phyloP scores from a whole-genome alignment of 1,139 yeast species.

The Barnettozyma hawaiiensis region DNA sequence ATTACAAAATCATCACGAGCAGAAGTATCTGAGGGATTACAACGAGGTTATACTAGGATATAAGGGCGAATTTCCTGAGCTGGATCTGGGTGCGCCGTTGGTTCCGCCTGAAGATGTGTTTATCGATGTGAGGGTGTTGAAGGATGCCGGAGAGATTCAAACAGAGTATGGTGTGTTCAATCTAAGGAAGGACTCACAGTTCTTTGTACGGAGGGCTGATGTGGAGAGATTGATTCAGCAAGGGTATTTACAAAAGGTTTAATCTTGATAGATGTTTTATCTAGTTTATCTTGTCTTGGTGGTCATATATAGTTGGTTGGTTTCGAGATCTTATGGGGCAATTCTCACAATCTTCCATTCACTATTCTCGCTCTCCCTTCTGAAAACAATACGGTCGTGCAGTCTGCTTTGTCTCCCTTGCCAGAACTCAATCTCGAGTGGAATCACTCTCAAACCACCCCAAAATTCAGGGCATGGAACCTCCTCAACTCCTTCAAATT shows the following conservation, averaged over 20 bases:
- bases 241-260: slow-evolving; percentile 80
- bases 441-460: slow-evolving; percentile 91
- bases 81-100: slow-evolving; percentile 83
- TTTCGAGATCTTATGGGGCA: slow-evolving; percentile 55
- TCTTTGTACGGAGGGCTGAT: slow-evolving; percentile 88
- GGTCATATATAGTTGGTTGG: background rate
- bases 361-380: slow-evolving; percentile 45
- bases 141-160: slow-evolving; percentile 95
- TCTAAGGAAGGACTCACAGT: slow-evolving; percentile 90
- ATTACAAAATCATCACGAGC: slow-evolving; percentile 53
- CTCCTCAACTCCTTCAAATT: slow-evolving; percentile 56
- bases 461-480: slow-evolving; percentile 90
- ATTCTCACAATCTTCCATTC: slow-evolving; percentile 65
- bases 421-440: slow-evolving; percentile 93
- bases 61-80: slow-evolving; percentile 73
- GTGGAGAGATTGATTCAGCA: slow-evolving; percentile 93
- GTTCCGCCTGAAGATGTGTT: slow-evolving; percentile 90
- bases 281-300: background rate
- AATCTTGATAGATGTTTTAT: slow-evolving; percentile 7
- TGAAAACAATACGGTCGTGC: slow-evolving; percentile 83
- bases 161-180: slow-evolving; percentile 97
- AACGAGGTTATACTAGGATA: slow-evolving; percentile 67
- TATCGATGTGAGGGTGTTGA: slow-evolving; percentile 86
- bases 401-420: slow-evolving; percentile 89
- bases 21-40: slow-evolving; percentile 68